Percentiles rank a stretch among this genome's conserved stretches.
These are phyloP conservation scores for Blastocystis sp. DNA, from an alignment of 352 stramenopile species.

Conservation along the genomic window DNA sequence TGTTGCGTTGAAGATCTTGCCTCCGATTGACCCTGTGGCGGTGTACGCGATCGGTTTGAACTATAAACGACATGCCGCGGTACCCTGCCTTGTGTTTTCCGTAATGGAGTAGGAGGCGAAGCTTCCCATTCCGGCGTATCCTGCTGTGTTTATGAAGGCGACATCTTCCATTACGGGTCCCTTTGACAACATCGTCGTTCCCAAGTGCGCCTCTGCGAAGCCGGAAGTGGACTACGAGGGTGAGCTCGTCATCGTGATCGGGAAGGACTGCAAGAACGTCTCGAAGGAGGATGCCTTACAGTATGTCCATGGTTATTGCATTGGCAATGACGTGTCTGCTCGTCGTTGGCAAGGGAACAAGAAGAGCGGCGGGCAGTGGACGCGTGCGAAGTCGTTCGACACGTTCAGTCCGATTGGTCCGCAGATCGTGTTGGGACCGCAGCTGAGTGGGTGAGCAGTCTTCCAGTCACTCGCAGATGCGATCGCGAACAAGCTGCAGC, in stretches of 20 bases:
- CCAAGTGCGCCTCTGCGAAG: slow-evolving; percentile 59
- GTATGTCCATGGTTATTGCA: slow-evolving; percentile 75
- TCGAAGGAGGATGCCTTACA: slow-evolving; percentile 70
- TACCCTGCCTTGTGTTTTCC: slow-evolving; percentile 23
- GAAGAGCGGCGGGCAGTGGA: slow-evolving; percentile 75
- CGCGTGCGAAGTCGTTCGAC: slow-evolving; percentile 75
- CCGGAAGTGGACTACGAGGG: slow-evolving; percentile 74
- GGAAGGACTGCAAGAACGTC: slow-evolving; percentile 71
- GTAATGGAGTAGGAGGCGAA: slow-evolving; percentile 70
- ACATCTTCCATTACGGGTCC: slow-evolving; percentile 70
- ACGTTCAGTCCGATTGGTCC: slow-evolving; percentile 77
- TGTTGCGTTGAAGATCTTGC: slow-evolving; percentile 62
- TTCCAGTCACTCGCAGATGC: neutral
- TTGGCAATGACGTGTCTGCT: slow-evolving; percentile 68
- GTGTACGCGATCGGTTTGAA: slow-evolving; percentile 77
- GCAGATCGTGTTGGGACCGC: slow-evolving; percentile 69
- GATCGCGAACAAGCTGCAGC: slow-evolving; percentile 65
- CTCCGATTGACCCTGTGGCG: slow-evolving; percentile 70
- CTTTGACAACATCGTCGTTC: slow-evolving; percentile 70
- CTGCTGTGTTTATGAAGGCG: slow-evolving; percentile 75
- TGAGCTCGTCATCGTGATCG: slow-evolving; percentile 75
- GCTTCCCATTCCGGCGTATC: slow-evolving; percentile 69
- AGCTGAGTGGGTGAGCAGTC: neutral
- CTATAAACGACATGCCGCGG: slow-evolving; percentile 71
- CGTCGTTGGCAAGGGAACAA: slow-evolving; percentile 73